Evolutionary conservation across 345 rosid genomes (phyloP).

Genomic region (Tarenaya hassleriana): DNA sequence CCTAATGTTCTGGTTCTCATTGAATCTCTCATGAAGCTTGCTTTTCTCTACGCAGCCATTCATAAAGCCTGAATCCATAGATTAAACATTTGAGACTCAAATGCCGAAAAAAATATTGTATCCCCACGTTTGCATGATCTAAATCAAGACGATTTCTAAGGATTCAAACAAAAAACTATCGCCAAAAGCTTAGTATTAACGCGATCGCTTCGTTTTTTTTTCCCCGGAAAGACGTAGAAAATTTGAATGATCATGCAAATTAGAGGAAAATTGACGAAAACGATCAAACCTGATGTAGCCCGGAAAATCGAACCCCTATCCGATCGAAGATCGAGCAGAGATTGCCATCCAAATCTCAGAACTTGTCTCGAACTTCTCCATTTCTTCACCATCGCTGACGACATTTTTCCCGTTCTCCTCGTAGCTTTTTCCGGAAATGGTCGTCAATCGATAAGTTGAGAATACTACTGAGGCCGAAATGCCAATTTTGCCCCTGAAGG

Average conservation of each 20-base stretch:
- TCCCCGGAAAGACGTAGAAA: not conserved
- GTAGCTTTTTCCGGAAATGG: conserved; percentile 5
- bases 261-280: not conserved
- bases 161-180: no score
- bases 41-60: conserved; percentile 19
- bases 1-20: conserved; percentile 11
- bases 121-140: not conserved
- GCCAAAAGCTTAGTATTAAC: no score
- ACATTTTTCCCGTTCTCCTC: not conserved
- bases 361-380: conserved; percentile 38
- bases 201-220: no score
- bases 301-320: conserved; percentile 11
- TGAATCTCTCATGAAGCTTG: conserved; percentile 5
- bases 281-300: conserved; percentile 27
- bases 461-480: not conserved
- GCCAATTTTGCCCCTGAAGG: conserved; percentile 10
- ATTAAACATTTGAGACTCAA: conserved; percentile 7
- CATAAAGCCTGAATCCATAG: conserved; percentile 23
- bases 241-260: not conserved
- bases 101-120: not conserved
- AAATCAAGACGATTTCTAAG: no score
- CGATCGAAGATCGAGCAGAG: conserved; percentile 26
- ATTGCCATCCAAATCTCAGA: conserved; percentile 25
- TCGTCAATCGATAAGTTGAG: not conserved
- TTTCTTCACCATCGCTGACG: conserved; percentile 36